Base-by-base conservation (phyloP, 2,329 filamentous ascomycete genomes). In the Cladosporium velox region DNA sequence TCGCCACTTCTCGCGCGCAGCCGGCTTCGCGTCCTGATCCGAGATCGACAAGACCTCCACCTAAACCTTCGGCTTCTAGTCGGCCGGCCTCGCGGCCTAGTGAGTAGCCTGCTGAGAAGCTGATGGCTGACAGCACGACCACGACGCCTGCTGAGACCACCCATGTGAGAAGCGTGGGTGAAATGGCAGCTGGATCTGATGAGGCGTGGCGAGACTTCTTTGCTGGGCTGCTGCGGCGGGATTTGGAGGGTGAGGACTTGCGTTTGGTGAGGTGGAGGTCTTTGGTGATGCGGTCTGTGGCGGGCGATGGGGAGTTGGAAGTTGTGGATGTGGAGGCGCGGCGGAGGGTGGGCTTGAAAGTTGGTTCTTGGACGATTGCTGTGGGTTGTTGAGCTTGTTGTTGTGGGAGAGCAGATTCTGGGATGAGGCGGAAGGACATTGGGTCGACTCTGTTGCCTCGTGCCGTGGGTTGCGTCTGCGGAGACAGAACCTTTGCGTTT, bases 81-180 rank as follows among this genome's bases (percentile, higher is more conserved):
- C 81, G 79, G 1, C 86, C 86, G 4, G 85, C 82, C 69, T 89
- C 87, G 64, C 82, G 82, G 12, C 87, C 87, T 15, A 88, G 80
- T 15, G 85, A 84, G 71, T 89, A 89, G 1, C 87, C 87, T 4
- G 87, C 87, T 0, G 85, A 86, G 74, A 89, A 90, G 70, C 86
- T 87, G 68, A 89, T 83, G 2, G 87, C 87, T 18, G 85, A 87
- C 65, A 89, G 84, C 0, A 89, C 80, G 2, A 89, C 85, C 1
- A 89, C 85, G 21, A 89, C 86, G 2, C 87, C 87, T 0, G 87
- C 87, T 59, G 86, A 87, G 57, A 89, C 84, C 4, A 89, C 85
- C 87, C 87, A 90, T 0, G 87, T 88, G 70, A 89, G 83, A 10
- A 89, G 77, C 0, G 87, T 89, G 0, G 87, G 87, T 35, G 81